Base-by-base conservation (phyloP, 1,284 basidiomycete species). In the Somion occarium region DNA sequence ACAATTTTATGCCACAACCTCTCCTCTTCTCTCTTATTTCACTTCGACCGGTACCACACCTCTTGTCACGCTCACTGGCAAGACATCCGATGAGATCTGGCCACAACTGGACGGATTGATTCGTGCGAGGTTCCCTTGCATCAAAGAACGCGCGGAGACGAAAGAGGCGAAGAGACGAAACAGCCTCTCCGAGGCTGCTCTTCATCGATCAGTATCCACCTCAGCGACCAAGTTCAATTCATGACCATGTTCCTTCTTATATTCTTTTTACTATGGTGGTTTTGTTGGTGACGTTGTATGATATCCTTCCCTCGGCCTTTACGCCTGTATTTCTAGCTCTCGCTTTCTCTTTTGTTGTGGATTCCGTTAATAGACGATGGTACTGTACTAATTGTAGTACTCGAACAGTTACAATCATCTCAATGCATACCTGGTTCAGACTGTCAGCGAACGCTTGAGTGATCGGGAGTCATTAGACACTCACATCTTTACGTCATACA, bases 71-170 rank as follows among this genome's bases (percentile, higher is more conserved):
- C 69, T 98, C n/a, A 73, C 77, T 23, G 95, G 95, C 3, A 73
- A 78, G 56, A 91, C 91, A 15, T 93, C 90, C 20, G 91, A 98
- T 66, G 91, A 97, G 71, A 97, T 98, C 58, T 95, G 91, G 91
- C 91, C 91, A 1, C 74, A 85, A 59, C 75, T 95, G 3, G 86
- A 91, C 52, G 68, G 67, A 27, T 69, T 80, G 19, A 70, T 93
- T 15, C 69, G 72, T 44, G 68, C 72, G n/a, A 65, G 73, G 5
- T 87, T 85, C 60, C 83, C 87, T 2, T 59, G 63, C 5, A 61
- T 89, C 50, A 75, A 72, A 50, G 77, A 82, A 62, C 74, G 79
- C n/a, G 58, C 63, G n/a, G 71, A 73, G 42, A 66, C 67, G 15
- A 66, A 67, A 42, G 71, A 73, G 48, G 65, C 57, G 47, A 71